Base-by-base conservation (phyloP, 2,329 filamentous ascomycete species). In the Mycosphaerella sp. region DNA sequence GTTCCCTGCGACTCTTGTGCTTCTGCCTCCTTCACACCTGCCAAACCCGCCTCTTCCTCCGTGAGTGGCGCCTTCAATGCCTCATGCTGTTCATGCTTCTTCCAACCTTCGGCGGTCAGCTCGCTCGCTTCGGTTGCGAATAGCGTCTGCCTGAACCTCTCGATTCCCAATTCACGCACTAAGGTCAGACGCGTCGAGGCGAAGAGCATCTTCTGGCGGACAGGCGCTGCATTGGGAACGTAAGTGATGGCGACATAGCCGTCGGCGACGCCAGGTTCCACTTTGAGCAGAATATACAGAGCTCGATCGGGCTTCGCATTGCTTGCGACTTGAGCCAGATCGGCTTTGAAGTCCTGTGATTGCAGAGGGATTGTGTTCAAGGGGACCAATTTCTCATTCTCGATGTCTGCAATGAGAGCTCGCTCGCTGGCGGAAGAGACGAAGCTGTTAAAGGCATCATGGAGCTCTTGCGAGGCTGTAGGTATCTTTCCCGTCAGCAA, bases 171-270 rank as follows among this genome's bases (percentile, higher is more conserved):
- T 72, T 92, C 87, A 41, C 87, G 80, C 47, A 85, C 80, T 1
- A 93, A 78, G 0, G 87, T 87, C 63, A 91, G 76, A 8, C 87
- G 80, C 29, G 88, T 91, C 23, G 83, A 81, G 5, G 88, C 87
- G 69, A 92, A 91, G 21, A 93, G 80, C 85, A 89, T 93, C 77
- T 93, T 93, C 69, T 89, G 85, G 39, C 88, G 83, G 53, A 93
- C 87, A 29, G 85, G 86, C 39, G 88, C 88, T 1, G 81, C 68
- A 70, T 92, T 86, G 26, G 88, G 89, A 5, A 93, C 83, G 69
- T 90, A 93, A 36, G 87, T 89, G 36, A 91, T 75, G 44, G 84
- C 86, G 26, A 86, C 73, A 59, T 90, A 82, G 60, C 70, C 72
- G 53, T 68, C 62, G 41, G 67, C 48, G 6, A 63, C 62, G 38